phyloP scores from a whole-genome alignment of 202 grass and related monocot genomes.

The Hordeum pubiflorum region DNA sequence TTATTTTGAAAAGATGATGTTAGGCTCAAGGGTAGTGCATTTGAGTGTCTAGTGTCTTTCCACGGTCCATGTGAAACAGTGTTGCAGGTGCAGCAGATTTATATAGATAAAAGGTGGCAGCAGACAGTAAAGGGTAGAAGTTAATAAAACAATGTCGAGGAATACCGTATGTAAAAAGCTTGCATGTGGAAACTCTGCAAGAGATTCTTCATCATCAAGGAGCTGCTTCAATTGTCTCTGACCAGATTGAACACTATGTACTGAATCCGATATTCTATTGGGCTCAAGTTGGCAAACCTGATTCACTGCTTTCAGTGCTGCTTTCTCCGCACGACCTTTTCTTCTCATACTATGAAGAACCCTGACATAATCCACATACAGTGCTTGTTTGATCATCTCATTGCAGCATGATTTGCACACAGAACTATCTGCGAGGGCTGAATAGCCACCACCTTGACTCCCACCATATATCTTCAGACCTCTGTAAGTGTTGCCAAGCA shows the following conservation, averaged over 20 bases:
- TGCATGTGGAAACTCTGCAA: slow-evolving; percentile 92
- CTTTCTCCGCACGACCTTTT: slow-evolving; percentile 50
- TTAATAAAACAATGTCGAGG: slow-evolving; percentile 9
- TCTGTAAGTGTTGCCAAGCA: slow-evolving; percentile 67
- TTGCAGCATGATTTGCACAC: slow-evolving; percentile 88
- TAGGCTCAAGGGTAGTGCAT: slow-evolving; percentile 13
- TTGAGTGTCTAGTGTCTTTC: slow-evolving; percentile 16
- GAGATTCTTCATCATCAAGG: slow-evolving; percentile 81
- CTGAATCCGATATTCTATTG: slow-evolving; percentile 29
- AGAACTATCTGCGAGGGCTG: slow-evolving; percentile 55
- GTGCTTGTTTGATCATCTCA: slow-evolving; percentile 59
- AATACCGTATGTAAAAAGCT: slow-evolving; percentile 80
- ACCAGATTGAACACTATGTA: slow-evolving; percentile 46
- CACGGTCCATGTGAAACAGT: background rate
- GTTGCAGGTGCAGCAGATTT: background rate
- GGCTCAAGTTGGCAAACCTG: slow-evolving; percentile 53
- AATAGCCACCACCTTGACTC: slow-evolving; percentile 58
- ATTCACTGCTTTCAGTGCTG: slow-evolving; percentile 56
- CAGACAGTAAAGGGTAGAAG: slow-evolving; percentile 19
- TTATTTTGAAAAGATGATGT: background rate
- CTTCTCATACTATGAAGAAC: slow-evolving; percentile 71
- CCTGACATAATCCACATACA: slow-evolving; percentile 92
- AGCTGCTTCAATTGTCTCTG: slow-evolving; percentile 66
- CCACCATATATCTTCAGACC: slow-evolving; percentile 77
- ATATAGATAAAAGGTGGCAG: background rate